Evolutionary conservation across 768 basidiomycete species (phyloP).

Genomic region (Pleurotus ostreatus): DNA sequence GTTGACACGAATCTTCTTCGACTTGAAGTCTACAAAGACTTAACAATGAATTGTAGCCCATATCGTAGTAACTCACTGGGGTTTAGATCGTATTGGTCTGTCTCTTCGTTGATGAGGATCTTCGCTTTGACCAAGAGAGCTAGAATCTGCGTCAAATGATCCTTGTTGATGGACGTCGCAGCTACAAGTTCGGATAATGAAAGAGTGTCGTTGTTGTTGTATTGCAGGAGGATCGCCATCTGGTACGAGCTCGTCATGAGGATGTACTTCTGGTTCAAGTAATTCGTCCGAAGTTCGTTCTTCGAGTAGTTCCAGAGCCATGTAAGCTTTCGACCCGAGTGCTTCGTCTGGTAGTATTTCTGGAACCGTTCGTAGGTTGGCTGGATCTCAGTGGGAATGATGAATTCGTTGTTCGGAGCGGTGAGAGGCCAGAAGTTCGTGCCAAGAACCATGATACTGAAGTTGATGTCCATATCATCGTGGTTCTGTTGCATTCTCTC

Average conservation of each 20-base stretch:
- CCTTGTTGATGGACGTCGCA: conserved; percentile 79
- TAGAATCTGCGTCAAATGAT: conserved; percentile 69
- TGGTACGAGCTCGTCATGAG: conserved; percentile 95
- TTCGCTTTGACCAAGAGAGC: conserved; percentile 82
- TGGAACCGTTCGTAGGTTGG: conserved; percentile 89
- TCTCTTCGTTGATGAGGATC: conserved; percentile 84
- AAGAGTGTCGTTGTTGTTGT: conserved; percentile 87
- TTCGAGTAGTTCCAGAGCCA: conserved; percentile 99
- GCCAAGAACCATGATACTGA: conserved; percentile 90
- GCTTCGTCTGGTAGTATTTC: conserved; percentile 90
- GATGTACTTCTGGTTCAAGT: conserved; percentile 92
- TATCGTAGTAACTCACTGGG: conserved; percentile 38
- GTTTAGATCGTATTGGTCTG: conserved; percentile 90
- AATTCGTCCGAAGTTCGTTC: conserved; percentile 92
- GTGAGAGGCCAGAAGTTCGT: conserved; percentile 95
- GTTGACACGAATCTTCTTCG: conserved; percentile 91
- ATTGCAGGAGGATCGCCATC: conserved; percentile 91
- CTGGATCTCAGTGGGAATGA: conserved; percentile 83
- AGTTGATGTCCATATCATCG: conserved; percentile 84
- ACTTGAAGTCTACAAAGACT: conserved; percentile 66
- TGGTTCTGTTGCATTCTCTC: conserved; percentile 87
- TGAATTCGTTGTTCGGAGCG: conserved; percentile 80
- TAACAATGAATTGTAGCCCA: not conserved
- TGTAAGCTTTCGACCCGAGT: conserved; percentile 90
- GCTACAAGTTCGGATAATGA: conserved; percentile 74